These are phyloP conservation scores for Psidium friedrichsthalianum DNA, from an alignment of 345 rosid genomes.

Conservation along the genomic window DNA sequence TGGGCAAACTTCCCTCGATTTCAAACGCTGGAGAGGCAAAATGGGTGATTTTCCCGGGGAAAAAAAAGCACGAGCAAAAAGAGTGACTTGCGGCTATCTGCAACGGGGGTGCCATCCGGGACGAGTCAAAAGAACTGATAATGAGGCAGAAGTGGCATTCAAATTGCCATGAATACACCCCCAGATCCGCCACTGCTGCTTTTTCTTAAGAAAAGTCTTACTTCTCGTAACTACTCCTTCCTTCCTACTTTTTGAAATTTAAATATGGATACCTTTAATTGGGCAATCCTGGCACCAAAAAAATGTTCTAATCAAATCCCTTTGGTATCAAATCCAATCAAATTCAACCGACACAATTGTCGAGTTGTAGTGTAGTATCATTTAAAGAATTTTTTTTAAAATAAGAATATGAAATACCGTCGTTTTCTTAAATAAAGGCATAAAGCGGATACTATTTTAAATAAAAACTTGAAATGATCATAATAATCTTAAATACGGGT, in stretches of 20 bases:
- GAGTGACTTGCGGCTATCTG: background rate
- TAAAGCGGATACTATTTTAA: too few relatives aligned
- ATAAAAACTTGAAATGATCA: too few relatives aligned
- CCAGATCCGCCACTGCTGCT: background rate
- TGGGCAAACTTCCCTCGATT: background rate
- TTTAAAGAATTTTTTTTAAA: background rate
- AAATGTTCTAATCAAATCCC: background rate
- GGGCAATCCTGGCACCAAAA: background rate
- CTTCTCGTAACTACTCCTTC: background rate
- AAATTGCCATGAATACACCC: background rate
- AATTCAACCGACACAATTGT: fast-evolving
- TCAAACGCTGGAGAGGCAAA: background rate
- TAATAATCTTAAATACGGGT: too few relatives aligned
- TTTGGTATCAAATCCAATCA: background rate
- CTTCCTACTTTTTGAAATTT: background rate
- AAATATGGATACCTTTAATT: background rate
- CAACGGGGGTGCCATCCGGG: background rate
- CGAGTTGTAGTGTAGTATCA: fast-evolving
- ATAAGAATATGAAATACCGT: too few relatives aligned
- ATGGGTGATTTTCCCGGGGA: background rate
- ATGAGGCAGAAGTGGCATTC: background rate
- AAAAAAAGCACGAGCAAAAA: background rate
- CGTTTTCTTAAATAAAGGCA: too few relatives aligned
- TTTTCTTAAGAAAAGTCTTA: background rate
- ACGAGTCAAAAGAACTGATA: background rate